Conservation (phyloP, 805 yeast genomes). For the Zygosaccharomyces bisporus region DNA sequence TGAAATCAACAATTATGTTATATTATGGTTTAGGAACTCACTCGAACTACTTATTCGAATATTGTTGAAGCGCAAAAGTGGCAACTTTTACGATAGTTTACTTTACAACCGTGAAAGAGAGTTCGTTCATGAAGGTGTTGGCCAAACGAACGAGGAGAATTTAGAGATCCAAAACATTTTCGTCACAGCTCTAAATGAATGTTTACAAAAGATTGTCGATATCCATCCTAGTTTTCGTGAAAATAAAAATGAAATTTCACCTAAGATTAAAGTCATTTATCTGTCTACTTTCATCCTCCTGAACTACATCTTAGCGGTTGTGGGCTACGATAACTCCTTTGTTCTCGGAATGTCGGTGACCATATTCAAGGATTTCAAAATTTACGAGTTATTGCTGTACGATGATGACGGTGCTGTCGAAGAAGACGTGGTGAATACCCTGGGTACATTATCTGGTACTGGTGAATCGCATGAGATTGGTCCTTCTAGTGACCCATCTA, state of each 20-base stretch:
- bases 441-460: background rate
- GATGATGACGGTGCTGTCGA: conserved; percentile 14
- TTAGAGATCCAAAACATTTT: conserved; percentile 28
- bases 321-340: conserved; percentile 58
- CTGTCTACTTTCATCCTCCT: conserved; percentile 41
- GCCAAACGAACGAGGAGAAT: conserved; percentile 13
- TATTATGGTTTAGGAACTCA: conserved; percentile 35
- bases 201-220: conserved; percentile 33
- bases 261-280: conserved; percentile 36
- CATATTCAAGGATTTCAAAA: conserved; percentile 55
- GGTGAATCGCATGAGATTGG: conserved; percentile 8
- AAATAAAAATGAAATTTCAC: conserved; percentile 28
- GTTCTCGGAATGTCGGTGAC: conserved; percentile 52
- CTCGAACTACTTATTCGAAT: conserved; percentile 32
- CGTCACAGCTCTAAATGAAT: conserved; percentile 32
- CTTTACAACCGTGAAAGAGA: conserved; percentile 6
- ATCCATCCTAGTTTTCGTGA: conserved; percentile 33
- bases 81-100: conserved; percentile 17
- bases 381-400: conserved; percentile 40
- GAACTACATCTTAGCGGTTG: conserved; percentile 54
- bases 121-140: background rate
- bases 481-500: too few species aligned
- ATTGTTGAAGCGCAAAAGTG: conserved; percentile 22
- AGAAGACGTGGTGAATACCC: conserved; percentile 9
- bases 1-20: conserved; percentile 32